phyloP scores from a whole-genome alignment of 441 rosid genomes.

The Raphanus hybrid region DNA sequence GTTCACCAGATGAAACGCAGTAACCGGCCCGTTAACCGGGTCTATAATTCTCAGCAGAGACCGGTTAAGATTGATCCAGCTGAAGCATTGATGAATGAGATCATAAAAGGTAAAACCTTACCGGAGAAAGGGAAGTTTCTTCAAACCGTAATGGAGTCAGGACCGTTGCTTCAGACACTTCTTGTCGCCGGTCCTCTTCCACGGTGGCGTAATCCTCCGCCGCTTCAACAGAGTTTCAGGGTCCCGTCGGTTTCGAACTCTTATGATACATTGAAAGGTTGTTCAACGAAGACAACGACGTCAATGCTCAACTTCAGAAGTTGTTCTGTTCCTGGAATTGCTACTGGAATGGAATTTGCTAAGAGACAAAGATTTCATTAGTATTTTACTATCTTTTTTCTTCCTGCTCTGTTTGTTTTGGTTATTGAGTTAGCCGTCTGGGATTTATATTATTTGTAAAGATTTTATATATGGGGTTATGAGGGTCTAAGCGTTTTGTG shows the following conservation, averaged over 20 bases:
- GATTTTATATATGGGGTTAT: background rate
- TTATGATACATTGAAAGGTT: constrained; percentile 29
- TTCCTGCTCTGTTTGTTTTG: background rate
- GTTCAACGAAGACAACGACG: constrained; percentile 35
- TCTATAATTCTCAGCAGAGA: constrained; percentile 7
- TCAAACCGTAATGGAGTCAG: constrained; percentile 70
- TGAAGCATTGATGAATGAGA: constrained; percentile 51
- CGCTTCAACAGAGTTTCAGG: constrained; percentile 69
- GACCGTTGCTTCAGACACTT: constrained; percentile 80
- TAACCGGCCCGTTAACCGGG: constrained; percentile 39
- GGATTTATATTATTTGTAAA: constrained; percentile 33
- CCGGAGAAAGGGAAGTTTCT: constrained; percentile 78
- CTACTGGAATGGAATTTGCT: constrained; percentile 43
- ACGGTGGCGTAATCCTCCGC: constrained; percentile 92
- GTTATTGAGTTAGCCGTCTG: constrained; percentile 9
- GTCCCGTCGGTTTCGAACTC: constrained; percentile 57
- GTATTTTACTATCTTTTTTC: constrained; percentile 29
- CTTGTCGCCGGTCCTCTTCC: constrained; percentile 91
- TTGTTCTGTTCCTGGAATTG: constrained; percentile 46
- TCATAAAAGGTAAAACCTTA: constrained; percentile 56
- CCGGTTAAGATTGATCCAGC: constrained; percentile 47
- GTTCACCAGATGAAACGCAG: constrained; percentile 41
- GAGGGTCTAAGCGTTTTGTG: constrained; percentile 4
- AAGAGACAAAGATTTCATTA: constrained; percentile 72
- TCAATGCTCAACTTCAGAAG: constrained; percentile 52